Evolutionary conservation across 257 asterid species (phyloP).

Genomic region (Sherardia arvensis): DNA sequence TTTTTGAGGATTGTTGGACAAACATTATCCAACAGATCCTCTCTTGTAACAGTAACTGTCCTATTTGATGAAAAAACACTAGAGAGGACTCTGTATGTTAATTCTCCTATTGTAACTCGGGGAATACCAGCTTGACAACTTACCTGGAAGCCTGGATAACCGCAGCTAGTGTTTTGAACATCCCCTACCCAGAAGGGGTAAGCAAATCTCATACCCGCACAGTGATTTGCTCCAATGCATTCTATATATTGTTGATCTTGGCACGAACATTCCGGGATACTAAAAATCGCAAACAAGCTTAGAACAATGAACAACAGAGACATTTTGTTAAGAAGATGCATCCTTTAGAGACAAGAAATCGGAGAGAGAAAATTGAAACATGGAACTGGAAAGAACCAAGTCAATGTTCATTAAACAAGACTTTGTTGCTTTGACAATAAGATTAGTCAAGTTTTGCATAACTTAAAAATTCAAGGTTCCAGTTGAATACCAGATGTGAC

Average conservation of each 20-base stretch:
- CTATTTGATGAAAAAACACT: background rate
- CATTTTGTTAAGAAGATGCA: slow-evolving; percentile 17
- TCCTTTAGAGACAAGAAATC: slow-evolving; percentile 5
- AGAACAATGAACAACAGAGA: slow-evolving; percentile 8
- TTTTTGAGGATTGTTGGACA: background rate
- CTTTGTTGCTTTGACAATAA: background rate
- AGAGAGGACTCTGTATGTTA: background rate
- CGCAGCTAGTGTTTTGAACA: background rate
- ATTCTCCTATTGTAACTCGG: background rate
- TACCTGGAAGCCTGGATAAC: slow-evolving; percentile 5
- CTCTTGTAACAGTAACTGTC: background rate
- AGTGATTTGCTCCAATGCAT: slow-evolving; percentile 22
- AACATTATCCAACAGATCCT: background rate
- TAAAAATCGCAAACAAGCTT: slow-evolving; percentile 8
- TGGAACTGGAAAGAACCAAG: background rate
- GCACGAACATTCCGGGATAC: slow-evolving; percentile 17
- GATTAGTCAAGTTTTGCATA: background rate
- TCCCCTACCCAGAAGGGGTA: slow-evolving; percentile 7
- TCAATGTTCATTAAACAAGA: background rate
- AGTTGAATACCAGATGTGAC: background rate
- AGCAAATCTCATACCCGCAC: slow-evolving; percentile 17
- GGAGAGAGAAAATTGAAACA: background rate
- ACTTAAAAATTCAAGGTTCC: background rate
- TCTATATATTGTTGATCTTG: slow-evolving; percentile 20
- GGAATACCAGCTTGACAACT: background rate